Conservation (phyloP, 2,329 filamentous ascomycete genomes). For the Beauveria caledonica region DNA sequence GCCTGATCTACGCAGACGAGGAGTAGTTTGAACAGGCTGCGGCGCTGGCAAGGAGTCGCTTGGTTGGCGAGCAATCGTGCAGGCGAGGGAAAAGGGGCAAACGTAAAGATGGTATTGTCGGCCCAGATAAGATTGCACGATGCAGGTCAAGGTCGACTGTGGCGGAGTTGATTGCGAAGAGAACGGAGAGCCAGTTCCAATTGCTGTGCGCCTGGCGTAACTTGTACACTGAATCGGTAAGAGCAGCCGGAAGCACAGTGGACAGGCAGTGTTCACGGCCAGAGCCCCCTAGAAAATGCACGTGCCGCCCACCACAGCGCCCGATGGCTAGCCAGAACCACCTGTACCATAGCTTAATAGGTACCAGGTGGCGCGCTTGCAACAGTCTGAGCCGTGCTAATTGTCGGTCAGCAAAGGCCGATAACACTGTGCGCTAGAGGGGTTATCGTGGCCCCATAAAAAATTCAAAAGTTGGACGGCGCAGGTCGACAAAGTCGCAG, state of each 20-base stretch:
- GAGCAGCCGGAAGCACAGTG: background rate
- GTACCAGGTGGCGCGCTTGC: too few species aligned
- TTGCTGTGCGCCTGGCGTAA: background rate
- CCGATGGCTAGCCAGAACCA: background rate
- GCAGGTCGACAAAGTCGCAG: background rate
- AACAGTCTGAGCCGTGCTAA: slow-evolving; percentile 1
- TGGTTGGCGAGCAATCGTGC: background rate
- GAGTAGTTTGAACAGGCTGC: slow-evolving; percentile 10
- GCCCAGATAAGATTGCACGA: slow-evolving; percentile 15
- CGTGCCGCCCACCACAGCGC: background rate
- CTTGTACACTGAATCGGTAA: slow-evolving; percentile 5
- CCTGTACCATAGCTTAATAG: background rate
- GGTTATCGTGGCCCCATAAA: slow-evolving; percentile 8
- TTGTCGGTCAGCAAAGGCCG: background rate
- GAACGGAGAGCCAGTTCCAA: background rate
- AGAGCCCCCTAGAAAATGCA: background rate
- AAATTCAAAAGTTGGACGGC: slow-evolving; percentile 8
- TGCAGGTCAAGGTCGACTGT: slow-evolving; percentile 2
- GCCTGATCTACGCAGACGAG: slow-evolving; percentile 7
- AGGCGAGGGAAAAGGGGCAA: slow-evolving; percentile 9
- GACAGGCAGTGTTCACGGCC: background rate
- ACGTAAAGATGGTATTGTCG: slow-evolving; percentile 20
- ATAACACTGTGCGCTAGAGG: slow-evolving; percentile 11
- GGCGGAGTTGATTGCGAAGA: slow-evolving; percentile 10
- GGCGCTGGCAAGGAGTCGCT: background rate